Percentiles rank a stretch among this genome's conserved stretches.
Evolutionary conservation across 2,329 filamentous ascomycete species (phyloP).

Genomic region (Trichoderma sp.): DNA sequence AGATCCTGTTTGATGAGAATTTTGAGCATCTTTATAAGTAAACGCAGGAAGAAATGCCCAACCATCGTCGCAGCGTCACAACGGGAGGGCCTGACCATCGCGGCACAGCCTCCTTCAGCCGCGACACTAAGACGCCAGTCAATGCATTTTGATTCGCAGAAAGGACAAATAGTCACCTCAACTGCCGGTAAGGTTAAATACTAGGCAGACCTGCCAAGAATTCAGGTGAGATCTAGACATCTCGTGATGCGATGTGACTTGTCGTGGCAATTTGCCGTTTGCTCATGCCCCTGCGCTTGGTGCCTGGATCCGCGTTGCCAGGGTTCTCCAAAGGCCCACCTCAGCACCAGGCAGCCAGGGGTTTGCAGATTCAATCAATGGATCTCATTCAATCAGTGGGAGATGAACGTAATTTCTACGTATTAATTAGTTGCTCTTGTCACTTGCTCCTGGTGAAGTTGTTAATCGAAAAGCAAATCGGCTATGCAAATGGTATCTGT

Average conservation of each 20-base stretch:
- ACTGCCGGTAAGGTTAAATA: slow-evolving; percentile 5
- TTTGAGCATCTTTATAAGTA: background rate
- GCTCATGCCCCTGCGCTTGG: background rate
- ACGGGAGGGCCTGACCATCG: background rate
- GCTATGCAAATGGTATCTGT: background rate
- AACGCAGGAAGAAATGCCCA: background rate
- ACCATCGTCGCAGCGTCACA: background rate
- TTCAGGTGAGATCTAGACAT: background rate
- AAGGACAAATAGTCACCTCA: background rate
- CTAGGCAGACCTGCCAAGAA: background rate
- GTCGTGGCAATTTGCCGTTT: background rate
- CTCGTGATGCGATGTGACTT: background rate
- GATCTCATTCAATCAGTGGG: background rate
- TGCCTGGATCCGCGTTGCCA: background rate
- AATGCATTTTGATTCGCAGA: background rate
- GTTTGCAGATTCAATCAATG: background rate
- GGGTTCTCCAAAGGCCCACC: background rate
- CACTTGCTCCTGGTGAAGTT: background rate
- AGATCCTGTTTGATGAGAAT: background rate
- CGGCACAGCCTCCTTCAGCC: slow-evolving; percentile 11
- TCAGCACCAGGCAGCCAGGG: background rate
- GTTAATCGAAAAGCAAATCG: background rate
- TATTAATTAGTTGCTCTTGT: background rate
- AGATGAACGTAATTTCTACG: background rate
- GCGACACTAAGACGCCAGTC: background rate